A percentile compares a stretch with the other conserved stretches of the same genome.
Conservation (phyloP, 2,329 filamentous ascomycete genomes). For the Calonectria hawksworthii region DNA sequence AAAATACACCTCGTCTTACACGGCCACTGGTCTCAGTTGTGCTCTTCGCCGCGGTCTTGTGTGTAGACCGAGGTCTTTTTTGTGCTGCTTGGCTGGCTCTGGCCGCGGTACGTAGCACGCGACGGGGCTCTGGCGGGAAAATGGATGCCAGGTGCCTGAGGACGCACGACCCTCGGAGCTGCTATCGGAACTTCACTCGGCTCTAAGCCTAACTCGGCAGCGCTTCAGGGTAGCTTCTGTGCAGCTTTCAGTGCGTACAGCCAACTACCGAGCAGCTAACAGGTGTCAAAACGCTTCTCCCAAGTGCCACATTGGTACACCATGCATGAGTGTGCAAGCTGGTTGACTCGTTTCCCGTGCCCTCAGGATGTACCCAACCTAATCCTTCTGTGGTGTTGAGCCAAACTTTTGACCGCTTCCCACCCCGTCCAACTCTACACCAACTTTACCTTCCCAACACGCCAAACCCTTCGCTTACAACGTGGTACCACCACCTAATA, state of each 20-base stretch:
- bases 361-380: background rate
- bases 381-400: background rate
- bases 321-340: too few species aligned
- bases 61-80: constrained; percentile 41
- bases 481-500: constrained; percentile 4
- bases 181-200: constrained; percentile 28
- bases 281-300: background rate
- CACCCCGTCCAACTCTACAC: background rate
- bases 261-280: background rate
- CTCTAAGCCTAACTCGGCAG: constrained; percentile 36
- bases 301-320: background rate
- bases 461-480: background rate
- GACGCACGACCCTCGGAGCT: constrained; percentile 18
- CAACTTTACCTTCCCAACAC: background rate
- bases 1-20: constrained; percentile 29
- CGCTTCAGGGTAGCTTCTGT: constrained; percentile 14
- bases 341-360: background rate
- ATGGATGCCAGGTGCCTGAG: constrained; percentile 27
- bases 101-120: constrained; percentile 9
- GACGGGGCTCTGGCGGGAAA: constrained; percentile 18
- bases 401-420: constrained; percentile 1
- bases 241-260: background rate
- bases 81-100: constrained; percentile 1
- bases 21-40: background rate
- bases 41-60: constrained; percentile 36